Conservation (phyloP, 495 filamentous ascomycete species). For the Neurospora sp. region DNA sequence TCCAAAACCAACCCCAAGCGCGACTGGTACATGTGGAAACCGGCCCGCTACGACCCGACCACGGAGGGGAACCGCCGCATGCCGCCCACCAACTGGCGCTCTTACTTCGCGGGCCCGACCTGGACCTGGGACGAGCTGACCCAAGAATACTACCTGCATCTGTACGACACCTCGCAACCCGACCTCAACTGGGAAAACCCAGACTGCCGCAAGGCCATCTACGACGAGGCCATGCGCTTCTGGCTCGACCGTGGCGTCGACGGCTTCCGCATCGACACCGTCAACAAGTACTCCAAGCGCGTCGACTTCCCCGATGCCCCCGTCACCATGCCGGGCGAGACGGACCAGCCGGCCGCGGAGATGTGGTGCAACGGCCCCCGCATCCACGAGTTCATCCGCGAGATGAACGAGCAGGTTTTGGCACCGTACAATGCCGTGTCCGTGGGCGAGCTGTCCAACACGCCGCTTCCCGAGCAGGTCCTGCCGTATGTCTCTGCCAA, state of each 20-base stretch:
- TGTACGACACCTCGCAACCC: slow-evolving; percentile 51
- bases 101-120: slow-evolving; percentile 38
- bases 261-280: slow-evolving; percentile 59
- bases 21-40: slow-evolving; percentile 62
- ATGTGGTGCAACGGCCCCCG: slow-evolving; percentile 52
- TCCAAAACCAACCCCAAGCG: slow-evolving; percentile 46
- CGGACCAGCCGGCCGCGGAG: slow-evolving; percentile 32
- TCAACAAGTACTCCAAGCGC: slow-evolving; percentile 57
- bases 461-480: slow-evolving; percentile 41
- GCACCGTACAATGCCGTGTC: slow-evolving; percentile 51
- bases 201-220: slow-evolving; percentile 47
- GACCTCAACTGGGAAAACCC: slow-evolving; percentile 64
- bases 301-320: slow-evolving; percentile 48
- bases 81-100: slow-evolving; percentile 60
- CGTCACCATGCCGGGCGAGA: slow-evolving; percentile 26
- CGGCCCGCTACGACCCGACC: slow-evolving; percentile 38
- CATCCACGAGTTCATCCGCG: slow-evolving; percentile 51
- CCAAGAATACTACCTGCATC: slow-evolving; percentile 56
- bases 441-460: slow-evolving; percentile 56
- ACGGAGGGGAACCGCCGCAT: slow-evolving; percentile 37
- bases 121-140: slow-evolving; percentile 54
- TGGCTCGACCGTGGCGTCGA: slow-evolving; percentile 56
- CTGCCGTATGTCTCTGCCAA: slow-evolving; percentile 43
- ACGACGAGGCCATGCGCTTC: slow-evolving; percentile 49
- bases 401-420: slow-evolving; percentile 43